Evolutionary conservation across 176 grass and related monocot genomes (phyloP), one percentile per base, ranked within the genome.

Genomic region (Carex pumila): DNA sequence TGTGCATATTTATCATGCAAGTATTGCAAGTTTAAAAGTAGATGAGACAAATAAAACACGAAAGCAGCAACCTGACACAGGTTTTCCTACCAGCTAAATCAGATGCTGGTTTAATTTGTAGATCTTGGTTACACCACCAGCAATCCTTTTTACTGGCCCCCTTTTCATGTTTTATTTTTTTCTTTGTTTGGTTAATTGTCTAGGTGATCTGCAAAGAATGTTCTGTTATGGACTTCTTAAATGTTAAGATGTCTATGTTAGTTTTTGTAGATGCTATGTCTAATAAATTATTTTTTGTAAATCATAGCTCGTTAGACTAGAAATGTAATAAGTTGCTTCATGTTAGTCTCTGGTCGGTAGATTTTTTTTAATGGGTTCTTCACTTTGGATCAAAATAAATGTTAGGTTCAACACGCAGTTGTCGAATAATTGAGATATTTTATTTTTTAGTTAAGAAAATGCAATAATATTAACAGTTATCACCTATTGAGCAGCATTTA

Each of bases 11-110:
- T 36, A 43, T 83, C 43, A 17, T 49, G 61, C 34, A 54, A 83
- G 61, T 32, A 14, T 83, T 66, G 7, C 12, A 82, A 79, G 80
- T 80, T 85, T 65, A 64, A 87, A 79, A 90, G 66, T 41, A 82
- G 89, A 94, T 82, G 49, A 73, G 82, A 82, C 53, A 81, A 72
- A 87, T 90, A 84, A 84, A 90, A 90, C 84, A 86, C 53, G 66
- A 74, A 31, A 76, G 81, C 88, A 82, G 63, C 74, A 86, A 79
- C 81, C 66, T 49, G 84, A 50, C 80, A 85, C 87, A 87, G 8
- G 76, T 91, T 85, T 81, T 78, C 52, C 60, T 69, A 62, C 37
- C 84, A 85, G 89, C 82, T 69, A 64, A 82, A 74, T 82, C 73
- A 36, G 82, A 49, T 84, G 85, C 87, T 88, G 15, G 79, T 88